Percentiles rank a stretch among this genome's conserved stretches.
These are phyloP conservation scores for Stachybotrys chlorohalonatus DNA, from an alignment of 2,329 filamentous ascomycete species.

Conservation along the genomic window DNA sequence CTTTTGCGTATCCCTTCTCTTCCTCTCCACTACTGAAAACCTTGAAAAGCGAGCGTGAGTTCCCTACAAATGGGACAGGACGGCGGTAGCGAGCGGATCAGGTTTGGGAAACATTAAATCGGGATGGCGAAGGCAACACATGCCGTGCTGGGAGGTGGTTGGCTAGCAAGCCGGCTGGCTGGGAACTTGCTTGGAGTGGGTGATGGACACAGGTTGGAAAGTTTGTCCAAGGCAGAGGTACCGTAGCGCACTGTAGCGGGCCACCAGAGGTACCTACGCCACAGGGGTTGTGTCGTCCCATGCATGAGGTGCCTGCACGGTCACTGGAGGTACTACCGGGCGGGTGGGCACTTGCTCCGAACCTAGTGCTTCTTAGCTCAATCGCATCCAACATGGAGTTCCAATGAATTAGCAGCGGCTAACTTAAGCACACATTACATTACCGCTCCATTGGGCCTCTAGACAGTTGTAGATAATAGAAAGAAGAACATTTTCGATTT, in stretches of 20 bases:
- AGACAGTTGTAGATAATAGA: too few relatives aligned
- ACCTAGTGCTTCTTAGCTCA: too few relatives aligned
- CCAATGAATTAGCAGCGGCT: too few relatives aligned
- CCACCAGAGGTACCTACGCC: too few relatives aligned
- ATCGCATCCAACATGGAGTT: too few relatives aligned
- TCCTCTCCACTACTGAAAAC: not conserved
- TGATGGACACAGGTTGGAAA: not conserved
- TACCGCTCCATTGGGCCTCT: too few relatives aligned
- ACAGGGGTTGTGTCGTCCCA: too few relatives aligned
- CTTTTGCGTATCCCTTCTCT: not conserved
- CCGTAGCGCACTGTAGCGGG: not conserved
- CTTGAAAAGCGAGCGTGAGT: not conserved
- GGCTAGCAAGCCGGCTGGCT: not conserved
- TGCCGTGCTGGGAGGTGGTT: conserved; percentile 4
- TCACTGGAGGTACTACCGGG: too few relatives aligned
- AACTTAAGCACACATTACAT: too few relatives aligned
- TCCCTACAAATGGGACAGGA: not conserved
- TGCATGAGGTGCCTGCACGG: too few relatives aligned
- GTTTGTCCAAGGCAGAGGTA: not conserved
- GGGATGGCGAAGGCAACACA: conserved; percentile 7
- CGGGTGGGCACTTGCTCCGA: too few relatives aligned
- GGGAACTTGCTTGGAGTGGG: not conserved
- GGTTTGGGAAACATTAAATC: not conserved
- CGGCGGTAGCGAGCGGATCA: not conserved
- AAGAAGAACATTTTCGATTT: too few relatives aligned